Conservation (phyloP, 73 alveolate species). For the Tetrahymena malaccensis region DNA sequence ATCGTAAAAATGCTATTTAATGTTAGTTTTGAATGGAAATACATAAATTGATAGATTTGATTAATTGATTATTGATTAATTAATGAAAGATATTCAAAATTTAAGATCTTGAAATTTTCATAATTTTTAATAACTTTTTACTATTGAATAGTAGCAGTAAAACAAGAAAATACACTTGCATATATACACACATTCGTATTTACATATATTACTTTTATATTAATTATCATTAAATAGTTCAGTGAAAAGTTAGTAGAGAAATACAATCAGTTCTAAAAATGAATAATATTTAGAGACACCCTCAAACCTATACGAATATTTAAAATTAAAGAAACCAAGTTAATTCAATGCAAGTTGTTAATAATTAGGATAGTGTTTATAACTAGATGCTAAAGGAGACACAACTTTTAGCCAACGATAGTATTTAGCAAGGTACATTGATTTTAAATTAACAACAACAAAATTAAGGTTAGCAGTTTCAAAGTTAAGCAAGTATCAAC, state of each 20-base stretch:
- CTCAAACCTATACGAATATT: background rate
- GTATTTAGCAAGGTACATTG: background rate
- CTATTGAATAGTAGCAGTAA: background rate
- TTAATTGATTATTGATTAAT: background rate
- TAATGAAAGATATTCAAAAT: background rate
- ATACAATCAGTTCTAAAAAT: background rate
- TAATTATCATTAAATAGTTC: background rate
- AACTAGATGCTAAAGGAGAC: background rate
- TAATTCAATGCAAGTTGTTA: background rate
- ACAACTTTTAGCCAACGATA: background rate
- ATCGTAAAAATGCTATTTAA: no score
- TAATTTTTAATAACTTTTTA: no score
- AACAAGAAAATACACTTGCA: background rate
- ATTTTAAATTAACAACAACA: background rate
- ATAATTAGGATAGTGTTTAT: background rate
- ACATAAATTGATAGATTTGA: background rate
- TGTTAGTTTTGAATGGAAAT: background rate
- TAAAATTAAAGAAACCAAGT: background rate
- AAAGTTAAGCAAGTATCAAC: background rate
- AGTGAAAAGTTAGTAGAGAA: background rate
- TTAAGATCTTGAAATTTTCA: background rate
- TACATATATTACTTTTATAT: background rate
- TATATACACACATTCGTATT: background rate
- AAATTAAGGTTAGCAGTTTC: background rate
- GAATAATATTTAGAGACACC: background rate